Percentiles rank a stretch among this genome's conserved stretches.
Evolutionary conservation across 2,329 filamentous ascomycete genomes (phyloP).

Genomic region (Coniochaeta prunicola): DNA sequence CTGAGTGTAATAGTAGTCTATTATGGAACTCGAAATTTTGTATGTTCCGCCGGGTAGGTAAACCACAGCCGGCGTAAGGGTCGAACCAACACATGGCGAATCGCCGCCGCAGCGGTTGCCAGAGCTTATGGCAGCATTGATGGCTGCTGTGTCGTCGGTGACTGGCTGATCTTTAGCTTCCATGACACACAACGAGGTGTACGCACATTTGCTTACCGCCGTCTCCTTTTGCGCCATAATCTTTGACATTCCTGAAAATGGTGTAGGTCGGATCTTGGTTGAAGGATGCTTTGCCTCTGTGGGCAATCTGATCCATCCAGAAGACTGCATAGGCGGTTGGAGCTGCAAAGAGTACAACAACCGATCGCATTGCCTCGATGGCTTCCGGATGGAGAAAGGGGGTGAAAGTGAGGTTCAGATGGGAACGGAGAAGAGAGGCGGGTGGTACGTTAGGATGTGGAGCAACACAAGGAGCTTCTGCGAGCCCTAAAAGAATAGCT

Average conservation of each 20-base stretch:
- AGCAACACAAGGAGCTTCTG: not conserved
- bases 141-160: constrained; percentile 50
- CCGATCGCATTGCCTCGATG: not conserved
- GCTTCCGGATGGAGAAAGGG: not conserved
- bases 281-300: constrained; percentile 40
- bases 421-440: not conserved
- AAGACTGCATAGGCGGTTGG: constrained; percentile 17
- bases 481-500: not conserved
- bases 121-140: constrained; percentile 36
- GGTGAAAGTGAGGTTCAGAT: not conserved
- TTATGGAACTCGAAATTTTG: constrained; percentile 58
- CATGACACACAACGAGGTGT: not conserved
- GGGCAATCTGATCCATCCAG: constrained; percentile 37
- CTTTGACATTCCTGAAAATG: constrained; percentile 41
- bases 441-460: not conserved
- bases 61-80: constrained; percentile 18
- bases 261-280: constrained; percentile 32
- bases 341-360: constrained; percentile 7
- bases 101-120: constrained; percentile 35
- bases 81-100: constrained; percentile 22
- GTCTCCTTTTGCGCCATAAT: constrained; percentile 32
- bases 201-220: constrained; percentile 16
- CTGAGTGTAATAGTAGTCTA: constrained; percentile 74
- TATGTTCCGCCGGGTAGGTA: constrained; percentile 46
- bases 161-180: constrained; percentile 15